These are phyloP conservation scores for Aspergillus indologenus DNA, from an alignment of 495 filamentous ascomycete genomes.

Conservation along the genomic window DNA sequence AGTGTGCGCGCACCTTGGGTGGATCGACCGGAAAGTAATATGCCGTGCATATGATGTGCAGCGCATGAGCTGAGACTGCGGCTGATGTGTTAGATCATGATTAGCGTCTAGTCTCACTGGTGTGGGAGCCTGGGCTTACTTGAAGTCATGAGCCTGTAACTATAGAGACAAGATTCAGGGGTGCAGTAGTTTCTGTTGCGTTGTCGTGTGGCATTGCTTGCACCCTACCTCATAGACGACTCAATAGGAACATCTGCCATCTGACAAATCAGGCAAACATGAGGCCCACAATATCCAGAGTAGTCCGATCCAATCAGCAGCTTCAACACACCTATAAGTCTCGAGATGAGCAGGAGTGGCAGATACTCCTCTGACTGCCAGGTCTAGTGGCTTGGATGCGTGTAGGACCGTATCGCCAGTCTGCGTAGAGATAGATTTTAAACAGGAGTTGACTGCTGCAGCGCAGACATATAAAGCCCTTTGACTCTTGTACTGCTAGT, in stretches of 20 bases:
- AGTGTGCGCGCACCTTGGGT: neutral
- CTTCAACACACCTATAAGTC: neutral
- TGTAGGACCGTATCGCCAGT: too few species aligned
- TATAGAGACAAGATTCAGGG: neutral
- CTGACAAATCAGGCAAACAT: neutral
- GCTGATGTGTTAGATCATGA: neutral
- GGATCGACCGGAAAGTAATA: neutral
- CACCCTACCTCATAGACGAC: neutral
- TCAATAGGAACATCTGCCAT: neutral
- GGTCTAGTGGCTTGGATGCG: too few species aligned
- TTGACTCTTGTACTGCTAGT: too few species aligned
- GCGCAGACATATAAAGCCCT: too few species aligned
- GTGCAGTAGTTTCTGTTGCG: neutral
- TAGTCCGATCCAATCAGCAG: neutral
- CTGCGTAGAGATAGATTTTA: too few species aligned
- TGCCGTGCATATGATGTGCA: neutral
- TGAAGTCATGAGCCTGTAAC: neutral
- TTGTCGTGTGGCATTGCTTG: neutral
- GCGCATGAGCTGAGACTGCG: neutral
- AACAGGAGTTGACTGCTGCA: too few species aligned
- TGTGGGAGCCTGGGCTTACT: neutral
- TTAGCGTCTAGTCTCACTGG: neutral
- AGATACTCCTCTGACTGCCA: neutral
- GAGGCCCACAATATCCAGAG: neutral
- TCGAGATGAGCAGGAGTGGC: neutral